phyloP scores from a whole-genome alignment of 179 eudicot species.

The Gypsophila paniculata region DNA sequence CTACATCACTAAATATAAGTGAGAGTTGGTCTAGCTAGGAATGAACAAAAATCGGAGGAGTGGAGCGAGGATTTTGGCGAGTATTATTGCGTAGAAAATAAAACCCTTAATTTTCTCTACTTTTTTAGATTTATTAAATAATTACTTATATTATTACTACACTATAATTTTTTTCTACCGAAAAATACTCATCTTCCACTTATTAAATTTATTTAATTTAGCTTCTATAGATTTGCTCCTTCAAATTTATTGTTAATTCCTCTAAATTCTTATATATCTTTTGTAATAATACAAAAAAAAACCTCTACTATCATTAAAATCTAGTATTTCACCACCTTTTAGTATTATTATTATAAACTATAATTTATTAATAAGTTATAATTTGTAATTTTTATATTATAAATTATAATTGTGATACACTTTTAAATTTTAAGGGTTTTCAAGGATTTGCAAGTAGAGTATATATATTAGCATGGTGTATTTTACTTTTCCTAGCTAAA shows the following conservation, averaged over 20 bases:
- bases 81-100: background rate
- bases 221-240: constrained; percentile 10
- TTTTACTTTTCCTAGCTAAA: background rate
- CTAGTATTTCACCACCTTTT: background rate
- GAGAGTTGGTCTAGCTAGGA: constrained; percentile 19
- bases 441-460: constrained; percentile 5
- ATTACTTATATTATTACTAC: background rate
- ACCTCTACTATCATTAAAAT: background rate
- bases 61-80: constrained; percentile 33
- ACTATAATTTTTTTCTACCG: background rate
- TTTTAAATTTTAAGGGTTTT: background rate
- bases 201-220: background rate
- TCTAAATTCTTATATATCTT: constrained; percentile 4
- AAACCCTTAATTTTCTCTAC: background rate
- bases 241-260: background rate
- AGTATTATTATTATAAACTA: background rate
- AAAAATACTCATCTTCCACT: background rate
- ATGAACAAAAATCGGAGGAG: constrained; percentile 8
- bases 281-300: background rate
- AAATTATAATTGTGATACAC: background rate
- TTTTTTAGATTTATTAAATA: background rate
- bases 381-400: background rate
- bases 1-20: background rate
- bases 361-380: no score
- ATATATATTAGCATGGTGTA: background rate